These are phyloP conservation scores for Cardamine chenopodiifolia DNA, from an alignment of 345 rosid species.

Conservation along the genomic window DNA sequence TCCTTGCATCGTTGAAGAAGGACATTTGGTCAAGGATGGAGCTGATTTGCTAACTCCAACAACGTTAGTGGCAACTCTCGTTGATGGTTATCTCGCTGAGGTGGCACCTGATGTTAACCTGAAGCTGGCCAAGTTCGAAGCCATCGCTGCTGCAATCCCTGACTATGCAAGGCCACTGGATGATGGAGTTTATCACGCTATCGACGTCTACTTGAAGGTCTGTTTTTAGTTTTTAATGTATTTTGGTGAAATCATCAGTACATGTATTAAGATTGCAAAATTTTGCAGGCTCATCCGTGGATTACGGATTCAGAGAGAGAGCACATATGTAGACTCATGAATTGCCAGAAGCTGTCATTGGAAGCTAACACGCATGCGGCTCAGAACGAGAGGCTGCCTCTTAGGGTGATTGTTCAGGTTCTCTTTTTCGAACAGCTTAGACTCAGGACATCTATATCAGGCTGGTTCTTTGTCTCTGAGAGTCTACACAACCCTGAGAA, in stretches of 20 bases:
- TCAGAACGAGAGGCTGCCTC: constrained; percentile 84
- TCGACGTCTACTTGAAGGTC: constrained; percentile 78
- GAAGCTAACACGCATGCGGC: constrained; percentile 88
- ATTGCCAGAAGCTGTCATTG: constrained; percentile 79
- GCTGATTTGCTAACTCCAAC: constrained; percentile 51
- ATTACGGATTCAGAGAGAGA: constrained; percentile 74
- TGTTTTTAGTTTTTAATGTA: not conserved
- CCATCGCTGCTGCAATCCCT: constrained; percentile 65
- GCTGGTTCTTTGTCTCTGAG: constrained; percentile 79
- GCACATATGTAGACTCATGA: constrained; percentile 75
- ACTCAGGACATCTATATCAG: constrained; percentile 67
- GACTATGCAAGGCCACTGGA: constrained; percentile 69
- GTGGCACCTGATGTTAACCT: constrained; percentile 74
- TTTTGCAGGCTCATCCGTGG: constrained; percentile 77
- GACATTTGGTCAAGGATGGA: constrained; percentile 44
- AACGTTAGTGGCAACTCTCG: constrained; percentile 58
- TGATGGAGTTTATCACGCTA: constrained; percentile 75
- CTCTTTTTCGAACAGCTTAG: constrained; percentile 77
- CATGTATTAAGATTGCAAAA: not conserved
- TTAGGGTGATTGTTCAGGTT: constrained; percentile 77
- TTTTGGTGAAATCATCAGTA: not conserved
- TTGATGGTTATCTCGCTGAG: constrained; percentile 71
- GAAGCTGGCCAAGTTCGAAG: constrained; percentile 60
- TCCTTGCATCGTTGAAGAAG: constrained; percentile 51
- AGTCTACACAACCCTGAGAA: constrained; percentile 55